Conservation (phyloP, 177 flowering plant species). For the Telopea speciosissima region DNA sequence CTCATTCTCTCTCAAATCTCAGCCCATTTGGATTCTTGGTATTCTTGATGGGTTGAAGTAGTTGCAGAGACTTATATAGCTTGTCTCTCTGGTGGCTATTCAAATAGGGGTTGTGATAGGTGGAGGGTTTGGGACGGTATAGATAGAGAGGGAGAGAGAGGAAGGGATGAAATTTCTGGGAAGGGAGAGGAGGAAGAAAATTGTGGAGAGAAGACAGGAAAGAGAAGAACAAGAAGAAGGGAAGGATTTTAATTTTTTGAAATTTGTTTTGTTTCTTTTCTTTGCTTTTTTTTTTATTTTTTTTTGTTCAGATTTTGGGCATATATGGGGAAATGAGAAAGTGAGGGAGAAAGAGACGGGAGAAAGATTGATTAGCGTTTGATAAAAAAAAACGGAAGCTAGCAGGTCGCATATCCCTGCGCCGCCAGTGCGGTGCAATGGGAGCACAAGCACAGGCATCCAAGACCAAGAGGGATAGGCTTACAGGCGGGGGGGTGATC, state of each 20-base stretch:
- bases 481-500: too few species aligned
- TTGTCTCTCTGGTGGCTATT: neutral
- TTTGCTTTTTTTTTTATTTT: too few species aligned
- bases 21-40: neutral
- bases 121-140: neutral
- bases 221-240: neutral
- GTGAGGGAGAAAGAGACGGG: neutral
- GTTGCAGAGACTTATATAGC: too few species aligned
- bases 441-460: too few species aligned
- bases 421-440: too few species aligned
- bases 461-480: too few species aligned
- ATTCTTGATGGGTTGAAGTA: neutral
- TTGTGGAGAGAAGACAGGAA: neutral
- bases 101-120: neutral
- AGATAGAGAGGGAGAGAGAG: neutral
- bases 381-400: too few species aligned
- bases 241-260: too few species aligned
- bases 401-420: too few species aligned
- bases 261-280: too few species aligned
- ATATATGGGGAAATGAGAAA: neutral
- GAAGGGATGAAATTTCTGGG: neutral
- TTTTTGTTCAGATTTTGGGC: neutral
- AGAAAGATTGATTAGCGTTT: neutral
- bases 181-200: neutral
- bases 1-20: neutral